A percentile compares a stretch with the other conserved stretches of the same genome.
phyloP scores from a whole-genome alignment of 2,329 filamentous ascomycete genomes.

The Verticillium albo-atrum region DNA sequence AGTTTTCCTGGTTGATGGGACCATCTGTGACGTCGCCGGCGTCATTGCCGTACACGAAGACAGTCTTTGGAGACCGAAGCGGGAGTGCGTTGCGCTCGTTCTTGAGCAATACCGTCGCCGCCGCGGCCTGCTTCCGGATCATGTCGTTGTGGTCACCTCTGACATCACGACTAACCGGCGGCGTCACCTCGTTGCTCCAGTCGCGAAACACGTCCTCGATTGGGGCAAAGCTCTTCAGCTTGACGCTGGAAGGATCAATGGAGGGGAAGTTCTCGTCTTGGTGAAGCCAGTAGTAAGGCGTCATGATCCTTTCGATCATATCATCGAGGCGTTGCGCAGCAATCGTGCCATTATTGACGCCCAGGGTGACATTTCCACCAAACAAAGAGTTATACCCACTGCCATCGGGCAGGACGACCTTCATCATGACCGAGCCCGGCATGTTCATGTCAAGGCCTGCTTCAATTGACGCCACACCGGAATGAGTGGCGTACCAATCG shows the following conservation, averaged over 20 bases:
- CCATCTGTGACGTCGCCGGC: slow-evolving; percentile 72
- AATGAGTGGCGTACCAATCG: slow-evolving; percentile 65
- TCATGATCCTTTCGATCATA: slow-evolving; percentile 82
- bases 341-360: slow-evolving; percentile 83
- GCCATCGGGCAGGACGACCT: not conserved
- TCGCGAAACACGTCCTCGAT: slow-evolving; percentile 65
- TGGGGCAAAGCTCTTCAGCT: slow-evolving; percentile 8
- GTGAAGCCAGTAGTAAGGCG: slow-evolving; percentile 72
- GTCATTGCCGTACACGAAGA: slow-evolving; percentile 78
- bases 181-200: slow-evolving; percentile 69
- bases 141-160: slow-evolving; percentile 65
- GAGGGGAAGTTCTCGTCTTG: slow-evolving; percentile 47
- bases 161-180: slow-evolving; percentile 60
- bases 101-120: slow-evolving; percentile 85
- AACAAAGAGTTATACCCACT: slow-evolving; percentile 55
- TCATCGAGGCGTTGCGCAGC: slow-evolving; percentile 86
- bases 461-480: slow-evolving; percentile 54
- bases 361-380: slow-evolving; percentile 83
- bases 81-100: slow-evolving; percentile 69
- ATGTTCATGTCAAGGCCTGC: slow-evolving; percentile 70
- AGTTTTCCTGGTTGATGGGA: slow-evolving; percentile 52
- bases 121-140: slow-evolving; percentile 73
- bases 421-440: slow-evolving; percentile 36
- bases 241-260: slow-evolving; percentile 72
- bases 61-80: slow-evolving; percentile 68